Evolutionary conservation across 129 eudicot species (phyloP), one percentile per base, ranked within the genome.

Genomic region (Centella asiatica): DNA sequence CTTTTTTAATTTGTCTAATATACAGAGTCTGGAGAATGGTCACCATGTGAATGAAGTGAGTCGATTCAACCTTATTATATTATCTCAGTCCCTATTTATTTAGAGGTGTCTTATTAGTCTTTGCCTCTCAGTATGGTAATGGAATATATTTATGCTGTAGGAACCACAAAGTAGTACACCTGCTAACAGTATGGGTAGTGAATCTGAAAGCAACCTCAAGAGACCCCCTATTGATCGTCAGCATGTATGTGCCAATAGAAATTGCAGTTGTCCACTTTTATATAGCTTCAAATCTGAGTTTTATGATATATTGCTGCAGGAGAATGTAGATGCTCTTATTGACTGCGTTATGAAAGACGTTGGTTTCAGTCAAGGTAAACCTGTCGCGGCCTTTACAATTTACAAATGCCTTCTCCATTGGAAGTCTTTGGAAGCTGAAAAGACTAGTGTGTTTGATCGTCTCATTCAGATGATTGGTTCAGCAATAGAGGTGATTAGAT

Each of bases 361-460:
- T 66, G 98, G 98, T 33, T 90, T 83, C 77, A 90, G 94, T 75
- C 98, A 92, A 69, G 95, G 96, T 19, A 92, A 84, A 78, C 99
- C 99, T 29, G 88, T 87, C 61, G 96, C 99, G 6, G 99, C 99
- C 23, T 92, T 81, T 74, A 87, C 96, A 12, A 92, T 92, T 25
- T 92, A 87, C 76, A 92, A 92, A 74, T 92, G 96, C 40, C 99
- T 92, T 74, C 78, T 92, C 62, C 95, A 92, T 71, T 92, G 99
- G 99, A 92, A 87, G 77, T 92, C 96, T 26, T 87, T 92, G 80
- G 99, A 92, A 87, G 96, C 96, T 0, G 99, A 92, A 71, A 78
- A 87, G 36, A 92, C 99, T 18, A 87, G 92, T 34, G 95, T 92
- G 63, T 92, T 92, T 82, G 99, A 92, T 80, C 96, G 99, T 71